Evolutionary conservation across 208 protist species (phyloP), one percentile per base, ranked within the genome.

Genomic region (Wallacemonas rigidus): DNA sequence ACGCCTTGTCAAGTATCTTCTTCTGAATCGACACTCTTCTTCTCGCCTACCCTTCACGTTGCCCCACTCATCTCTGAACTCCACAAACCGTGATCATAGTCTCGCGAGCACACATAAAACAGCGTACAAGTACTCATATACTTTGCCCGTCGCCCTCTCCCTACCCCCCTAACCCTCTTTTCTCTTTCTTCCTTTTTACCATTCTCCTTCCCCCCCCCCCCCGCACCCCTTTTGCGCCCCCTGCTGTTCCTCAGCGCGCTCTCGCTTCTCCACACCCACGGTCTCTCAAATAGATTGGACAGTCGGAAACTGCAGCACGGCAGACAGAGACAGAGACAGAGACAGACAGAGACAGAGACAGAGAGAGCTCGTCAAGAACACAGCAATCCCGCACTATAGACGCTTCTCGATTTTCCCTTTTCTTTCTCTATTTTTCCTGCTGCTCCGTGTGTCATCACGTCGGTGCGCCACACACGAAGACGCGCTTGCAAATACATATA

Each of bases 111-210:
- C 26, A 26, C 26, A 26, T 26, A 26, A 26, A 26, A 26, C 26
- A 26, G 26, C 26, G 0, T 26, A 26, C 26, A 26, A 26, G 26
- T 26, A 26, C 26, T 26, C 26, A 26, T 0, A 26, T 26, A 26
- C 26, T 26, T 26, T 26, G 0, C 26, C 26, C 0, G 26, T 26
- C 26, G 26, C 26, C 26, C 26, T 26, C 26, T 26, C 26, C 26
- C 26, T 26, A 26, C 26, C 26, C 26, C 54, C 8, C 15, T 38
- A 58, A 58, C 15, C 35, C 15, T 58, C 17, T 9, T 58, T 17
- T 38, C 54, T 35, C 58, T 60, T 47, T 73, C 63, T 50, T 63
- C 69, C 50, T 62, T 67, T 45, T 62, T 72, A 8, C 73, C 56
- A 9, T 68, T 56, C 40, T 50, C 36, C 4, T 71, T 40, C 45